Evolutionary conservation across 176 grass and related monocot genomes (phyloP).

Genomic region (Avena insularis): DNA sequence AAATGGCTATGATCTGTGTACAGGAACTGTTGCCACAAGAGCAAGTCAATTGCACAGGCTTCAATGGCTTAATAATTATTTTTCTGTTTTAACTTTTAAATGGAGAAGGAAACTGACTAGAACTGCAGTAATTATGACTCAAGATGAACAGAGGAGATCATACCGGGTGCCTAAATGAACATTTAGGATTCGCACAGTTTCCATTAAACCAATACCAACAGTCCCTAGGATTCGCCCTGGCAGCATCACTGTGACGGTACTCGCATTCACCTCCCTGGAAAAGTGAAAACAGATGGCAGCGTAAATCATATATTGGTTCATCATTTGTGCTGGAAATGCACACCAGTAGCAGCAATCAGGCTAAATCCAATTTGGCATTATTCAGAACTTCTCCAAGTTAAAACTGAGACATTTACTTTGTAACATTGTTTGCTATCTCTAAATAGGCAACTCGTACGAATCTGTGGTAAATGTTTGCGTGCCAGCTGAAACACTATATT

Average conservation of each 20-base stretch:
- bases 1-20: background rate
- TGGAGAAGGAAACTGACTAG: background rate
- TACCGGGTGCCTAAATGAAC: conserved; percentile 77
- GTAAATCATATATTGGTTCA: background rate
- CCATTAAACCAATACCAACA: conserved; percentile 79
- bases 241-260: conserved; percentile 66
- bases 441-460: background rate
- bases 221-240: conserved; percentile 75
- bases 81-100: background rate
- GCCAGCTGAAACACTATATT: background rate
- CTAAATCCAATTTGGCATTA: background rate
- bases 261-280: conserved; percentile 69
- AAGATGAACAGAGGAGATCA: conserved; percentile 1
- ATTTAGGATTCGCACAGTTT: conserved; percentile 68
- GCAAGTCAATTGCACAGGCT: background rate
- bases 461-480: background rate
- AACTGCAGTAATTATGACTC: background rate
- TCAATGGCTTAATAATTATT: background rate
- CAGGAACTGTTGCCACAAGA: background rate
- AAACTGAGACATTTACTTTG: background rate
- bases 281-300: conserved; percentile 12
- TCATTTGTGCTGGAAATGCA: background rate
- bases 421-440: background rate
- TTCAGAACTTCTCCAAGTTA: background rate
- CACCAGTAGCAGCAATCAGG: background rate